These are phyloP conservation scores for Scedosporium dehoogii DNA, from an alignment of 2,329 filamentous ascomycete genomes.

Conservation along the genomic window DNA sequence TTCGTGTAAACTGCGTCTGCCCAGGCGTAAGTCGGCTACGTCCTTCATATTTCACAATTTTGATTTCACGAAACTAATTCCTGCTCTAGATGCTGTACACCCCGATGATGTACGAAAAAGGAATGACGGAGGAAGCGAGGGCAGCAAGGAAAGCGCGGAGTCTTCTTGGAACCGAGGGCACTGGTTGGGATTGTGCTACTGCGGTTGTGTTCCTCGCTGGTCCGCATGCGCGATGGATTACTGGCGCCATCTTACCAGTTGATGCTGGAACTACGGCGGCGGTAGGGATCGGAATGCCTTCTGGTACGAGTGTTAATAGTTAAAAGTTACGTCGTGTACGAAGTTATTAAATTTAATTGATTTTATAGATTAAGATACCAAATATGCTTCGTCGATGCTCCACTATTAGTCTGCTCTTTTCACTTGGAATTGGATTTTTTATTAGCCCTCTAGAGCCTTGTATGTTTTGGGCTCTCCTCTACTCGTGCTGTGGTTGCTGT, in stretches of 20 bases:
- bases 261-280: constrained; percentile 30
- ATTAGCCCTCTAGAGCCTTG: no score
- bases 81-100: constrained; percentile 31
- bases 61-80: background rate
- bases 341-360: background rate
- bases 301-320: constrained; percentile 17
- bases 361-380: background rate
- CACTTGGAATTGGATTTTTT: no score
- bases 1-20: constrained; percentile 40
- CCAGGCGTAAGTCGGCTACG: constrained; percentile 21
- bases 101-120: constrained; percentile 31
- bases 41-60: background rate
- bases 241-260: constrained; percentile 28
- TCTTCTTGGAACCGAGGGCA: constrained; percentile 30
- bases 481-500: no score
- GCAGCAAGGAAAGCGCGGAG: constrained; percentile 26
- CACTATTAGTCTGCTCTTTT: no score
- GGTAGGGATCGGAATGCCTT: constrained; percentile 13
- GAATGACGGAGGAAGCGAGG: constrained; percentile 28
- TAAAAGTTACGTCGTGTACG: background rate
- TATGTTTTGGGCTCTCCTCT: no score
- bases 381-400: no score
- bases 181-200: constrained; percentile 30
- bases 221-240: constrained; percentile 33
- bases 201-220: constrained; percentile 29